Evolutionary conservation across 1,284 basidiomycete genomes (phyloP), one percentile per base, ranked within the genome.

Genomic region (Hemileia vastatrix): DNA sequence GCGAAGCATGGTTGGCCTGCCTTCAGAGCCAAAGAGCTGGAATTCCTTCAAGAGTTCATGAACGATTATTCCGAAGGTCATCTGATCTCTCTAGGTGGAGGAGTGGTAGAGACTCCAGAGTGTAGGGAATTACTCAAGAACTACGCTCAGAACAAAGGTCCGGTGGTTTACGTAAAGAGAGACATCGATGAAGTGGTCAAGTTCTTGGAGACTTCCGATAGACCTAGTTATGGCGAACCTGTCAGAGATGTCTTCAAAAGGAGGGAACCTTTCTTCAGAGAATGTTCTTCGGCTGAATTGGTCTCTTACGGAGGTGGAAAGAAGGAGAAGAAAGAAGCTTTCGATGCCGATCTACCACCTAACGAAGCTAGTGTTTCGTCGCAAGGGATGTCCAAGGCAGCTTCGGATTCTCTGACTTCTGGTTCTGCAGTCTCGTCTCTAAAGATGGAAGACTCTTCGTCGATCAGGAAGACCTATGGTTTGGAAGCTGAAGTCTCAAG

Each of bases 21-120:
- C 3, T 92, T 92, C 81, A 83, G 89, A 23, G 76, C 76, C 19
- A 71, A 70, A 64, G 78, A 79, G 68, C 67, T 73, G 8, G 71
- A 70, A 47, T 68, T 77, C 43, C 67, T 79, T n/a, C 66, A 73
- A 62, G 73, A 77, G 61, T 67, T 78, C 27, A 64, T 78, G 54
- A 57, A 64, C 24, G 67, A 69, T 52, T 63, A 72, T 32, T 66
- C 70, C 1, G 72, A 81, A 21, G 83, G 84, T 2, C 83, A 89
- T 74, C 81, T 95, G 57, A 83, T 95, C 72, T 90, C 88, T 65
- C 84, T 97, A n/a, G 94, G 95, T 9, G 95, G 95, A 4, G 93
- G 94, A 0, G 85, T 98, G 57, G 89, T 97, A 49, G 95, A 98
- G 78, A 88, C 85, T 0, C 81, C 84, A 4, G 82, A 81, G 48